Evolutionary conservation across 495 filamentous ascomycete genomes (phyloP).

Genomic region (Xylaria cubensis): DNA sequence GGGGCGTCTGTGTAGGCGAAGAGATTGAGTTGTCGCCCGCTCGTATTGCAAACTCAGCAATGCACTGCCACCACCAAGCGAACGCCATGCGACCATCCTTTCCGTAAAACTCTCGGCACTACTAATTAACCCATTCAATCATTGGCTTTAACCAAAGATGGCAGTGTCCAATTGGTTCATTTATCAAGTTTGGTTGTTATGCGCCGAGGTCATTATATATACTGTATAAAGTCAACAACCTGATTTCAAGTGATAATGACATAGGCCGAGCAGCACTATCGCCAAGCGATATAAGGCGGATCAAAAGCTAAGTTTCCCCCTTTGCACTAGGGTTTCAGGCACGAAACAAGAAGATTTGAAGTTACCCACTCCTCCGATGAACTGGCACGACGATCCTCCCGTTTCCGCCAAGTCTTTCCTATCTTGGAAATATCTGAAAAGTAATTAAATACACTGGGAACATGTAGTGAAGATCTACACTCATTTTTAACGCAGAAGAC

Average conservation of each 20-base stretch:
- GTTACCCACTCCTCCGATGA: background rate
- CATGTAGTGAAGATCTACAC: background rate
- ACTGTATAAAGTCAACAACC: background rate
- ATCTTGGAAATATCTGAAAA: conserved; percentile 15
- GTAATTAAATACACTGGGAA: background rate
- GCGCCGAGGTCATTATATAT: background rate
- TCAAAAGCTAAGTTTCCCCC: background rate
- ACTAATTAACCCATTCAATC: background rate
- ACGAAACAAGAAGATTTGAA: conserved; percentile 17
- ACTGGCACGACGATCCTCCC: conserved; percentile 8
- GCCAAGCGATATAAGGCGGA: conserved; percentile 13
- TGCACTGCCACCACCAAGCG: conserved; percentile 27
- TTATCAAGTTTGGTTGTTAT: background rate
- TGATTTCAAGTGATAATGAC: conserved; percentile 4
- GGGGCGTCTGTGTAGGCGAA: background rate
- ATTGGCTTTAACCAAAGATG: conserved; percentile 3
- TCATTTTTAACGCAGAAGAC: background rate
- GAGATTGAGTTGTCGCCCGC: conserved; percentile 16
- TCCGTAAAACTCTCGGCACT: conserved; percentile 17
- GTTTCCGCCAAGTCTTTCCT: conserved; percentile 14
- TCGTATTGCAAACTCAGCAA: conserved; percentile 23
- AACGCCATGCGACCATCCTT: conserved; percentile 10
- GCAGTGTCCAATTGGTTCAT: background rate
- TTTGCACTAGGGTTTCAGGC: conserved; percentile 17
- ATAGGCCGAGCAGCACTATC: background rate